These are phyloP conservation scores for Eucalyptus polyanthemos DNA, from an alignment of 345 rosid species.

Conservation along the genomic window DNA sequence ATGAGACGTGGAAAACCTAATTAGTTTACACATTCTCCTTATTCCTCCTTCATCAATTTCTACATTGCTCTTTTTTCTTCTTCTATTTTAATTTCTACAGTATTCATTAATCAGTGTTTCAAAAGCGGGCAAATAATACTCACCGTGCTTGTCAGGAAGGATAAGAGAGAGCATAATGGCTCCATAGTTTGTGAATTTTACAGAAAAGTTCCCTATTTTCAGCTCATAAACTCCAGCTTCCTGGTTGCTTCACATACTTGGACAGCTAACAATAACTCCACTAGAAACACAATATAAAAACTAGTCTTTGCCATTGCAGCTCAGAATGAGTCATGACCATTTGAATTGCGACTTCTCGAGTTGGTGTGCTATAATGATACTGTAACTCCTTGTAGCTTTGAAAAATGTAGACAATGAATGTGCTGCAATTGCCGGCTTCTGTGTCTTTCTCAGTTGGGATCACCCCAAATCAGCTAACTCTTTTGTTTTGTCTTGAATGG, in stretches of 20 bases:
- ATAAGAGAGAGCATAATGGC: constrained; percentile 46
- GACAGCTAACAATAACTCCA: not conserved
- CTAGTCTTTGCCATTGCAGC: not conserved
- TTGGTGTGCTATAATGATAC: not conserved
- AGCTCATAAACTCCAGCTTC: constrained; percentile 16
- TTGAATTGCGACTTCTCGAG: not conserved
- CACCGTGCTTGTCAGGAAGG: constrained; percentile 47
- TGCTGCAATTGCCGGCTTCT: not conserved
- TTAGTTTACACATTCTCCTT: no score
- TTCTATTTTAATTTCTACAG: no score
- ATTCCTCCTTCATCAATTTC: no score
- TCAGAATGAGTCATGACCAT: not conserved
- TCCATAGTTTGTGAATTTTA: constrained; percentile 48
- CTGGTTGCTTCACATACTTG: not conserved
- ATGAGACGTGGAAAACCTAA: no score
- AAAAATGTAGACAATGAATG: not conserved
- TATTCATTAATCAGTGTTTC: not conserved
- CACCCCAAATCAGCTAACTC: not conserved
- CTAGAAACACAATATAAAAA: not conserved
- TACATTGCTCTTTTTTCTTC: no score
- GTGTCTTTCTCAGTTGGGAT: not conserved
- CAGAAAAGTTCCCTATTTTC: constrained; percentile 25
- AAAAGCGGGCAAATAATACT: not conserved
- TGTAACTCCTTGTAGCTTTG: not conserved
- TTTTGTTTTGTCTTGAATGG: not conserved